Evolutionary conservation across 495 filamentous ascomycete species (phyloP), one percentile per base, ranked within the genome.

Genomic region (Evansstolkia leycettana): DNA sequence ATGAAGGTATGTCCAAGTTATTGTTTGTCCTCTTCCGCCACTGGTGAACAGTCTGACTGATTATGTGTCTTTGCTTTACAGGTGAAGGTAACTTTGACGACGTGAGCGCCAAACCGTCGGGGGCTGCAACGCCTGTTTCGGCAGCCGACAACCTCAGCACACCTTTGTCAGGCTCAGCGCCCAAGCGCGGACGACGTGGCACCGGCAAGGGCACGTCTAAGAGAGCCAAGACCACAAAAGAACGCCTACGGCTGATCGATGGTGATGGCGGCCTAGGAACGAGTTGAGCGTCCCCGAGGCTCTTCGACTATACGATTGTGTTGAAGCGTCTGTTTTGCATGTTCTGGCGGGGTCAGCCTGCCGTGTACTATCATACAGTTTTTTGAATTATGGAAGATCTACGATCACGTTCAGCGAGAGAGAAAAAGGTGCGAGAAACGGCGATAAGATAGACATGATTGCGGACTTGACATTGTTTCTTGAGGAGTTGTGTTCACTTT

Each of bases 51-150:
- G n/a, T n/a, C n/a, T n/a, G 20, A 23, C 20, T 23, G 9, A 23
- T 9, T 9, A 23, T 23, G 4, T 23, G 5, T 23, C 20, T 23
- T 23, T 9, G 9, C 17, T 48, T 16, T 47, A 42, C 49, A 94
- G 88, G 88, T 48, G 88, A 95, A 69, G 88, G 88, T 23, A 75
- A 90, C 49, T 95, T 95, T 52, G 85, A 90, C 47, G 88, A 94
- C 52, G 73, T 62, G 19, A 75, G 70, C 43, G 80, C 73, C 34
- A 86, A 92, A 44, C 80, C 79, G 13, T 87, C 81, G 3, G 87
- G 85, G 16, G 73, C 84, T 0, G 86, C 81, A 5, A 95, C 88
- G 0, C 87, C 88, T 1, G 70, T 81, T 33, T 73, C 71, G 23
- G 51, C 51, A 6, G 62, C 52, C 16, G 76, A 78, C 18, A 60